phyloP scores from a whole-genome alignment of 305 asterid genomes.

The Fraxinus velutina region DNA sequence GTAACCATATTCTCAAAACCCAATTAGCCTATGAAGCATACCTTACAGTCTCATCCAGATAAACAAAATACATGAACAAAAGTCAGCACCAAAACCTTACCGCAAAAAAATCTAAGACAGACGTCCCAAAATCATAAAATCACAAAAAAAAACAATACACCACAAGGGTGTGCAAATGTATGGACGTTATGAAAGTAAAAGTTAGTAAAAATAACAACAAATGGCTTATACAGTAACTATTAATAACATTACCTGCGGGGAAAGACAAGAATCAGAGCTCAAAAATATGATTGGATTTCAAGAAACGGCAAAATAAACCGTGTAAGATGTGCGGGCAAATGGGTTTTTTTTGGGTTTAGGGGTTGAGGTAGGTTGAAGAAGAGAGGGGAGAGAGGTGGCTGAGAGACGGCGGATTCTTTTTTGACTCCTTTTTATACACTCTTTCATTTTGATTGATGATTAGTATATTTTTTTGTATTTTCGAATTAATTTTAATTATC shows the following conservation, averaged over 20 bases:
- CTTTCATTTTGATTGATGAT: neutral
- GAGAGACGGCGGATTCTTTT: conserved; percentile 23
- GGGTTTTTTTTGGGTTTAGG: conserved; percentile 26
- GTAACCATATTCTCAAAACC: neutral
- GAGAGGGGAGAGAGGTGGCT: conserved; percentile 17
- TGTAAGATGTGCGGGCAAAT: neutral
- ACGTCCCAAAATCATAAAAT: neutral
- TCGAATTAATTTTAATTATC: neutral
- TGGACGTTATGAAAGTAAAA: neutral
- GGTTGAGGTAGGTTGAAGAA: conserved; percentile 35
- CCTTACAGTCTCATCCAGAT: neutral
- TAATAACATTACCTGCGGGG: conserved; percentile 19
- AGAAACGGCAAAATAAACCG: neutral
- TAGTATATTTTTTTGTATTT: neutral
- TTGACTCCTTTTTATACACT: neutral
- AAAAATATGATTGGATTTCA: conserved; percentile 8
- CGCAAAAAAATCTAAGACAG: neutral
- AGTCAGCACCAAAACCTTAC: neutral
- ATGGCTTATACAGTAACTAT: neutral
- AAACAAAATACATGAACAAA: neutral
- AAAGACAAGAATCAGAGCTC: conserved; percentile 18
- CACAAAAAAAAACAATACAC: neutral
- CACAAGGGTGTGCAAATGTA: neutral
- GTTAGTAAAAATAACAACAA: neutral
- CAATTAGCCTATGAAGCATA: conserved; percentile 4